Base-by-base conservation (phyloP, 2,329 filamentous ascomycete species). In the Talaromyces sp. region DNA sequence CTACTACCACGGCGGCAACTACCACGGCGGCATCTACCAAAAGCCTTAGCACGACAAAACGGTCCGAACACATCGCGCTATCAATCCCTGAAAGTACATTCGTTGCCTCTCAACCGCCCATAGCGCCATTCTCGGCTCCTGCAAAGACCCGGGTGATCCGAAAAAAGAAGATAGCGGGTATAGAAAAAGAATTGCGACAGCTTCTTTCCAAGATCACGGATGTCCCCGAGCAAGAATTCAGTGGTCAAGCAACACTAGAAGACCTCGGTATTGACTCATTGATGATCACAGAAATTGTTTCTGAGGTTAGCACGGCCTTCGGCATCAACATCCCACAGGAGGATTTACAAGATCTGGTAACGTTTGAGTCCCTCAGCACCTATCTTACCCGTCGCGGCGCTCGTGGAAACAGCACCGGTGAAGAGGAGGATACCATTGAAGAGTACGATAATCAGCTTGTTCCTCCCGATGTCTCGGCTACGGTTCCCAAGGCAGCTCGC, bases 191-290 rank as follows among this genome's bases (percentile, higher is more conserved):
- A 23, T 14, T 61, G 4, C 33, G 25, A 5, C 8, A 16, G 18
- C 35, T 61, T 31, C 21, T 61, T 5, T 35, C 14, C 8, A 25
- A 37, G 5, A n/a, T 61, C 1, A 21, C 35, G 2, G 58, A 55
- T 1, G 25, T 61, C n/a, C 48, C 58, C 4, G n/a, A 21, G 8
- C 25, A 61, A 2, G 21, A 54, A 33, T 16, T 58, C 16, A n/a
- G 31, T 3, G 23, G 25, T 14, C 6, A 39, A 25, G 42, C 63
- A 9, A 33, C 62, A 14, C 58, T 69, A 35, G 64, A 58, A 5
- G 62, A 66, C 23, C 23, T 76, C 11, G 75, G 74, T 1, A 64
- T 77, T 52, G 75, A 77, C 65, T 72, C 69, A 37, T 65, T 77
- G 8, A 67, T 76, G 66, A 28, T 25, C 4, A 61, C 40, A 1